phyloP scores from a whole-genome alignment of 169 alveolate genomes.

The Pseudocohnilembus persalinus region DNA sequence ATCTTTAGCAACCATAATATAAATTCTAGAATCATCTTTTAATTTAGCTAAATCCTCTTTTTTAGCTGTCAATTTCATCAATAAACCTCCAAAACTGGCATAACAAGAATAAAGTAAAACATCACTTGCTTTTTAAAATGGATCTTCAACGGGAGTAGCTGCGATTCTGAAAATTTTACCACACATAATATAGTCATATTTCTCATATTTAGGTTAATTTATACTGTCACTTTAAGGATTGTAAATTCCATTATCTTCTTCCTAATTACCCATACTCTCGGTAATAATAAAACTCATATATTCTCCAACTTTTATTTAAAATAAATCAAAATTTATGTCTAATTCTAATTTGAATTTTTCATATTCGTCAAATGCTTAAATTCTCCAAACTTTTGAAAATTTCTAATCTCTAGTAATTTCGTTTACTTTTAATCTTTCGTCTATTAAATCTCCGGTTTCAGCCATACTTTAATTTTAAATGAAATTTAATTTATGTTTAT shows the following conservation, averaged over 20 bases:
- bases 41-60: background rate
- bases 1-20: background rate
- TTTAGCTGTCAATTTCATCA: background rate
- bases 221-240: background rate
- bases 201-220: background rate
- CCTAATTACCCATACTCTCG: background rate
- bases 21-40: background rate
- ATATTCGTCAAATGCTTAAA: background rate
- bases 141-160: no score
- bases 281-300: background rate
- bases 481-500: no score
- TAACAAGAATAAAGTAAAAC: background rate
- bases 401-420: background rate
- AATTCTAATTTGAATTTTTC: background rate
- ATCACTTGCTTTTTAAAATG: background rate
- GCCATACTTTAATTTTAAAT: no score
- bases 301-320: background rate
- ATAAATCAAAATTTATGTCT: background rate
- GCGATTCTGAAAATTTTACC: background rate
- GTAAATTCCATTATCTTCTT: background rate
- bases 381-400: background rate
- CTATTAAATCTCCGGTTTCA: no score
- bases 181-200: background rate
- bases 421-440: background rate
- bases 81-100: background rate